phyloP scores from a whole-genome alignment of 192 early-diverging fungal species.

The Backusella tuberculispora region DNA sequence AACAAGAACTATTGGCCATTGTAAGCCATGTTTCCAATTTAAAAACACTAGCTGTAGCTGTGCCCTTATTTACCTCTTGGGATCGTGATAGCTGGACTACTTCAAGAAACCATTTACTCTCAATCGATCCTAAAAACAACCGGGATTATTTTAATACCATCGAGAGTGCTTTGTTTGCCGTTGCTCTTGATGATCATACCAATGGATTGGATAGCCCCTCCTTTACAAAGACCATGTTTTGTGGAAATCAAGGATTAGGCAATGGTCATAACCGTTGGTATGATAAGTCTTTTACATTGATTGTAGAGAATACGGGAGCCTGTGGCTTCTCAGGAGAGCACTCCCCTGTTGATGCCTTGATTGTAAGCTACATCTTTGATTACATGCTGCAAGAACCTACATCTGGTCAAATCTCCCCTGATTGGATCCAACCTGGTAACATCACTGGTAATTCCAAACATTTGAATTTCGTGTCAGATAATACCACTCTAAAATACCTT shows the following conservation, averaged over 20 bases:
- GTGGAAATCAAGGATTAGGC: constrained; percentile 51
- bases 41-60: constrained; percentile 52
- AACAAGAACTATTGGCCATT: constrained; percentile 37
- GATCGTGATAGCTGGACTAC: constrained; percentile 85
- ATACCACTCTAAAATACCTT: background rate
- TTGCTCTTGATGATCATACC: constrained; percentile 75
- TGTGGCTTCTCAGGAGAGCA: constrained; percentile 63
- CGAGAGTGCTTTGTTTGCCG: constrained; percentile 74
- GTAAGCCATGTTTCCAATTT: background rate
- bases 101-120: constrained; percentile 68
- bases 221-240: constrained; percentile 53
- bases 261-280: constrained; percentile 89
- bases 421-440: background rate
- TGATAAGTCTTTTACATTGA: constrained; percentile 75
- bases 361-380: constrained; percentile 31
- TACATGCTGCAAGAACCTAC: constrained; percentile 28
- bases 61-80: constrained; percentile 75
- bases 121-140: constrained; percentile 59
- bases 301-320: constrained; percentile 76
- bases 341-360: constrained; percentile 34
- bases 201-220: constrained; percentile 41
- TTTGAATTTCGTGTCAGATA: background rate
- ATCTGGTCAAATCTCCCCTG: background rate
- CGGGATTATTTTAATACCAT: constrained; percentile 62
- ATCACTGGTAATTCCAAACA: background rate